Evolutionary conservation across 1,139 yeast species (phyloP).

Genomic region (Pneumocystis oryctolagi): DNA sequence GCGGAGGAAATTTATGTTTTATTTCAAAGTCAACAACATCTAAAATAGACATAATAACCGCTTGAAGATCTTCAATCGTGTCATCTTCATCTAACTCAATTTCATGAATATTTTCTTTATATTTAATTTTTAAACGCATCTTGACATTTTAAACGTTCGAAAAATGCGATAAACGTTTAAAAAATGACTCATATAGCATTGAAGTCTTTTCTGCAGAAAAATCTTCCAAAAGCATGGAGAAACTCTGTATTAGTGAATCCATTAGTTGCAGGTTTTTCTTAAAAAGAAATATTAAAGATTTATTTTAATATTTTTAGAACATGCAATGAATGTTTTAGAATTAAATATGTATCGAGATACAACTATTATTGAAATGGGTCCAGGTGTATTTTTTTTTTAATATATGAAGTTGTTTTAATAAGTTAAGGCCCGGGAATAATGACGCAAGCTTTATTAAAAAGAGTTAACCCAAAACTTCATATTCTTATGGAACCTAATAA

Average conservation of each 20-base stretch:
- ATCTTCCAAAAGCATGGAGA: not conserved
- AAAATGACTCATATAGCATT: not conserved
- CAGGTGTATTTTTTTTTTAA: not conserved
- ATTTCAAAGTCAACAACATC: slow-evolving; percentile 19
- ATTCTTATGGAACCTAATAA: slow-evolving; percentile 17
- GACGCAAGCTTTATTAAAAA: not conserved
- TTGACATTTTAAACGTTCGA: not conserved
- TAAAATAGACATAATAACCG: slow-evolving; percentile 7
- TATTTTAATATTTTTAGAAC: not conserved
- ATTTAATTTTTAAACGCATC: not conserved
- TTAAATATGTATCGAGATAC: not conserved
- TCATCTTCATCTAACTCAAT: slow-evolving; percentile 15
- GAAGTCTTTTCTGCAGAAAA: not conserved
- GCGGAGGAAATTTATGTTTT: slow-evolving; percentile 51
- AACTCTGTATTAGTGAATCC: not conserved
- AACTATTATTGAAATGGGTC: not conserved
- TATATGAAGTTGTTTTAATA: not conserved
- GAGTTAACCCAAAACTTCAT: not conserved
- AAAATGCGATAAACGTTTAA: not conserved
- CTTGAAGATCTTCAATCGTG: slow-evolving; percentile 20
- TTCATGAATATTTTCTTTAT: not conserved
- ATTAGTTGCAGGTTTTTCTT: not conserved
- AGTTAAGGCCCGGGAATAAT: not conserved
- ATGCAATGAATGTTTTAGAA: not conserved
- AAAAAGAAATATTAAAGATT: not conserved